Evolutionary conservation across 495 filamentous ascomycete genomes (phyloP).

Genomic region (Tetracladium setigerum): DNA sequence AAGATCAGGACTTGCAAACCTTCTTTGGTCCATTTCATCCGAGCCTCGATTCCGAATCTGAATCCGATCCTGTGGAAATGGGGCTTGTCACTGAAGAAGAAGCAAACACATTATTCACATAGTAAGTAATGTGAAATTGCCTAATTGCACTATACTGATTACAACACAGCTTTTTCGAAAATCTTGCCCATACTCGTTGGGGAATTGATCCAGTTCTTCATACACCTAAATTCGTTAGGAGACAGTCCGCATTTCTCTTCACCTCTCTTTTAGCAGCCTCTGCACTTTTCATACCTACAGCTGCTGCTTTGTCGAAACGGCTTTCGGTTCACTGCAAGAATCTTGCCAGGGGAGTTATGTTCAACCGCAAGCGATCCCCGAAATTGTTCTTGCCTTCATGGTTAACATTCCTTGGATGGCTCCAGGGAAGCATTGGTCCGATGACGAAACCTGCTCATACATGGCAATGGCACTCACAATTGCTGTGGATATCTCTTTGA

Average conservation of each 20-base stretch:
- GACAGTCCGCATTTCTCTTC: slow-evolving; percentile 60
- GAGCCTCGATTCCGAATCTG: slow-evolving; percentile 50
- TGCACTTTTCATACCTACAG: slow-evolving; percentile 54
- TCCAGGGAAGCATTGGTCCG: slow-evolving; percentile 55
- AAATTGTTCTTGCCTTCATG: slow-evolving; percentile 69
- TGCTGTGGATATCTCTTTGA: slow-evolving; percentile 59
- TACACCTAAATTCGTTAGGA: slow-evolving; percentile 53
- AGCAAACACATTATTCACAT: slow-evolving; percentile 53
- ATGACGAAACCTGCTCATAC: slow-evolving; percentile 66
- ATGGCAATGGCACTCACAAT: slow-evolving; percentile 61
- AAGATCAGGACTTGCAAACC: slow-evolving; percentile 22
- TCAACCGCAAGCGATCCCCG: slow-evolving; percentile 56
- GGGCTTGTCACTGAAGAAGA: slow-evolving; percentile 57
- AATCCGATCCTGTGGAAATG: slow-evolving; percentile 59
- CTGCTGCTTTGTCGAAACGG: slow-evolving; percentile 53
- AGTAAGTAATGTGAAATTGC: slow-evolving; percentile 34
- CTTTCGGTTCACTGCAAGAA: slow-evolving; percentile 56
- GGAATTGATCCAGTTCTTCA: slow-evolving; percentile 61
- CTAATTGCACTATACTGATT: slow-evolving; percentile 5
- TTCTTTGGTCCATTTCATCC: slow-evolving; percentile 59
- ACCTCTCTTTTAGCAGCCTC: slow-evolving; percentile 61
- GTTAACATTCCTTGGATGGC: slow-evolving; percentile 74
- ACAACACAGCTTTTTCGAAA: slow-evolving; percentile 51
- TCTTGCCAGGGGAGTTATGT: slow-evolving; percentile 52
- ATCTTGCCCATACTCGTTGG: slow-evolving; percentile 68